A percentile compares a stretch with the other conserved stretches of the same genome.
Conservation (phyloP, 108 stramenopile species). For the Cyclotella kingstonii region DNA sequence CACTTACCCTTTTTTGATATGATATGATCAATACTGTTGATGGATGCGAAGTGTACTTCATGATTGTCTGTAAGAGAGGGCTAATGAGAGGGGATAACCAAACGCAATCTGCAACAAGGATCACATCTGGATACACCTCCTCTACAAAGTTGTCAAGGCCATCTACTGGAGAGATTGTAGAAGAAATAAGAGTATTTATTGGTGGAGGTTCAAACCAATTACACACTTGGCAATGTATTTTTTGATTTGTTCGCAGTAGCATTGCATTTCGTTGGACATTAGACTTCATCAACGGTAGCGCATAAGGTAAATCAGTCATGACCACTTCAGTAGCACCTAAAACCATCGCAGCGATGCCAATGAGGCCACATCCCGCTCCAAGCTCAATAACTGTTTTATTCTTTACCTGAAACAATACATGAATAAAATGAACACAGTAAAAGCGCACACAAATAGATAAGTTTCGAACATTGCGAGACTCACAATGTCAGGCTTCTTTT, state of each 20-base stretch:
- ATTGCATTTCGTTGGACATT: slow-evolving; percentile 44
- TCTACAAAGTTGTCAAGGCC: not conserved
- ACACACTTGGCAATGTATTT: slow-evolving; percentile 46
- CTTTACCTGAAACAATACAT: slow-evolving; percentile 26
- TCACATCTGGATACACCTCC: slow-evolving; percentile 36
- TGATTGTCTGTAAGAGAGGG: slow-evolving; percentile 54
- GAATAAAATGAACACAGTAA: not conserved
- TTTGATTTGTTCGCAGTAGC: not conserved
- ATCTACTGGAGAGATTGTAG: not conserved
- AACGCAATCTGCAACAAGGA: slow-evolving; percentile 71
- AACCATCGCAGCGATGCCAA: slow-evolving; percentile 54
- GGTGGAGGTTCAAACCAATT: slow-evolving; percentile 57
- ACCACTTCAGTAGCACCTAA: slow-evolving; percentile 51
- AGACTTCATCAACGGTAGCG: slow-evolving; percentile 47
- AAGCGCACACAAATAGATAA: not conserved
- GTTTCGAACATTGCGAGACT: not conserved
- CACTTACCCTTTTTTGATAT: slow-evolving; percentile 50
- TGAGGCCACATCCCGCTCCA: slow-evolving; percentile 67
- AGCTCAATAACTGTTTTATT: slow-evolving; percentile 56
- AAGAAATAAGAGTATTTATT: slow-evolving; percentile 14
- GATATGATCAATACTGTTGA: slow-evolving; percentile 47
- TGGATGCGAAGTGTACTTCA: slow-evolving; percentile 14
- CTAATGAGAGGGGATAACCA: slow-evolving; percentile 60
- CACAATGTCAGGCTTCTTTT: slow-evolving; percentile 27
- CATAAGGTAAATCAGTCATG: slow-evolving; percentile 69